Evolutionary conservation across 345 rosid species (phyloP).

Genomic region (Chamaenerion angustifolium): DNA sequence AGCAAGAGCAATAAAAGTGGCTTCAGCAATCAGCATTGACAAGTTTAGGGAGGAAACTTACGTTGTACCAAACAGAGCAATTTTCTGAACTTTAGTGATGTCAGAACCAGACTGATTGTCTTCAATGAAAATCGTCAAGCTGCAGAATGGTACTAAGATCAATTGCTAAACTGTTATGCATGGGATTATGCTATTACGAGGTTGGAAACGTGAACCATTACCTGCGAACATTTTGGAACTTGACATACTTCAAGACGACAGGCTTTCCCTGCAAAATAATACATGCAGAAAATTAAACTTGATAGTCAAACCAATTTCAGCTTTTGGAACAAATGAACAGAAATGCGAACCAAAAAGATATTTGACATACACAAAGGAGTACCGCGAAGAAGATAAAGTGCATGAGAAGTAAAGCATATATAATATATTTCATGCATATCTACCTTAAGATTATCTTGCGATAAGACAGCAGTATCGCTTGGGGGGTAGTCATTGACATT

Average conservation of each 20-base stretch:
- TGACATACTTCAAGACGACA: conserved; percentile 67
- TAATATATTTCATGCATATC: not conserved
- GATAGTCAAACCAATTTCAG: not conserved
- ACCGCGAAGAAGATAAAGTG: too few relatives aligned
- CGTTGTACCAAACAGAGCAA: conserved; percentile 75
- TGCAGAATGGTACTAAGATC: conserved; percentile 11
- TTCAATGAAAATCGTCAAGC: conserved; percentile 88
- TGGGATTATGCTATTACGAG: conserved; percentile 1
- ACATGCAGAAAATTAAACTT: not conserved
- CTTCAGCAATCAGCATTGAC: not conserved
- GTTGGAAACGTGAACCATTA: conserved; percentile 11
- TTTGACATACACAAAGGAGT: too few relatives aligned
- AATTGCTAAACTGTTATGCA: not conserved
- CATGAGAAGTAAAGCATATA: not conserved
- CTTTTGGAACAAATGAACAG: too few relatives aligned
- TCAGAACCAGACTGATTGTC: conserved; percentile 79
- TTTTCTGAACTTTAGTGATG: conserved; percentile 81
- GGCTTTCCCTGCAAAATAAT: conserved; percentile 53
- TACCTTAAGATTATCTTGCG: conserved; percentile 72
- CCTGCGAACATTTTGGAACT: conserved; percentile 99
- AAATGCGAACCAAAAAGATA: too few relatives aligned
- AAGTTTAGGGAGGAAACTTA: conserved; percentile 20
- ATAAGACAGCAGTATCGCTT: conserved; percentile 51
- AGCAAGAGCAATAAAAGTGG: not conserved
- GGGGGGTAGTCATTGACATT: conserved; percentile 88